A percentile compares a stretch with the other conserved stretches of the same genome.
These are phyloP conservation scores for Wickerhamiella spandovensis DNA, from an alignment of 805 yeast genomes.

Conservation along the genomic window DNA sequence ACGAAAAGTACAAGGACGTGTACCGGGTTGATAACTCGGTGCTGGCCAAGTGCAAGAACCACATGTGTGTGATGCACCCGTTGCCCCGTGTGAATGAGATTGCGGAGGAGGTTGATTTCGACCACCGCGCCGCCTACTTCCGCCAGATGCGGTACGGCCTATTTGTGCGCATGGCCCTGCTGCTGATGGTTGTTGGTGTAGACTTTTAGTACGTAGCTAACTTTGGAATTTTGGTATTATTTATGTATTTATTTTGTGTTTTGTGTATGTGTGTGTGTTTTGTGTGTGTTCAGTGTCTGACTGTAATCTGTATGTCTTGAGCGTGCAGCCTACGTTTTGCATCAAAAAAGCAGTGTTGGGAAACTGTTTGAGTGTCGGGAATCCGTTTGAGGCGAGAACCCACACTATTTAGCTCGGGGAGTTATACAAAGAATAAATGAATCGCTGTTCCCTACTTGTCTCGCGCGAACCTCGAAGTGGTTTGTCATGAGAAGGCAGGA, in stretches of 20 bases:
- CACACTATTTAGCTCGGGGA: no score
- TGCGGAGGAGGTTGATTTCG: conserved; percentile 96
- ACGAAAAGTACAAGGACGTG: conserved; percentile 77
- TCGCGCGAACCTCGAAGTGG: neutral
- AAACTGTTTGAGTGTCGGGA: no score
- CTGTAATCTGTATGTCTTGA: no score
- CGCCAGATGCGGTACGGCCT: conserved; percentile 99
- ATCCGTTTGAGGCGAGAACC: no score
- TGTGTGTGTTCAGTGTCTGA: conserved; percentile 1
- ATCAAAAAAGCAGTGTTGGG: no score
- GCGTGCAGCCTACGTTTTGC: no score
- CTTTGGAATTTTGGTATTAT: conserved; percentile 9
- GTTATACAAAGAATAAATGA: no score
- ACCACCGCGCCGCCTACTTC: conserved; percentile 98
- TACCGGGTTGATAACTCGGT: conserved; percentile 89
- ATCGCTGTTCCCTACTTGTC: no score
- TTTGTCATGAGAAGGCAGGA: neutral
- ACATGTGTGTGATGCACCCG: conserved; percentile 99
- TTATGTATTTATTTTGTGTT: conserved; percentile 7
- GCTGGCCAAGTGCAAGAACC: conserved; percentile 84
- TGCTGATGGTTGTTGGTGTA: conserved; percentile 96
- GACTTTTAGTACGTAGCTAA: conserved; percentile 38
- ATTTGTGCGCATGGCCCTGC: conserved; percentile 95
- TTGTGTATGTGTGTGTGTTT: conserved; percentile 6
- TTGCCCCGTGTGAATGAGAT: conserved; percentile 94